Conservation (phyloP, 2,329 filamentous ascomycete species). For the Diplodia corticola region DNA sequence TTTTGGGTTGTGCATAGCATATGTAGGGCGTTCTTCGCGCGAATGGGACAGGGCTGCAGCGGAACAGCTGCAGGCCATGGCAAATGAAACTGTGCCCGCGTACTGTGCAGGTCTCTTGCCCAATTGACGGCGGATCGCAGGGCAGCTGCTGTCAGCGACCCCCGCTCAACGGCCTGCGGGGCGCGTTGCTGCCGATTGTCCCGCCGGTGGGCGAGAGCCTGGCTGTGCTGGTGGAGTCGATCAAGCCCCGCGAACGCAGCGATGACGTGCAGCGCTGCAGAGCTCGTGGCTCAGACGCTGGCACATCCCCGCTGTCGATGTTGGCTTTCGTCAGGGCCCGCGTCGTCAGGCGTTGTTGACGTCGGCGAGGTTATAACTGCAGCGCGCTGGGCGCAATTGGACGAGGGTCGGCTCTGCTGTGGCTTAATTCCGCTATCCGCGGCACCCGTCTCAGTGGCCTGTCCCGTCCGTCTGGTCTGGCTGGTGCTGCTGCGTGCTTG, state of each 20-base stretch:
- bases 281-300: constrained; percentile 1
- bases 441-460: constrained; percentile 13
- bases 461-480: not conserved
- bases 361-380: not conserved
- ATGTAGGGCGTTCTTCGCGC: constrained; percentile 1
- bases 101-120: not conserved
- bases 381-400: not conserved
- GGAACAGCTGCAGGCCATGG: not conserved
- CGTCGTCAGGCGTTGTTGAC: constrained; percentile 12
- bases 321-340: constrained; percentile 14
- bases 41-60: constrained; percentile 13
- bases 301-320: constrained; percentile 1
- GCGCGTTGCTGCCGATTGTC: not conserved
- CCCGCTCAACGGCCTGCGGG: not conserved
- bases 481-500: constrained; percentile 1
- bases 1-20: not conserved
- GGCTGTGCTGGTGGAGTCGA: constrained; percentile 9
- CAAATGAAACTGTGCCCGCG: not conserved
- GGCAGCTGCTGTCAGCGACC: not conserved
- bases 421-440: constrained; percentile 14
- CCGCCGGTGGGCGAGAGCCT: not conserved
- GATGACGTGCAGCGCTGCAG: constrained; percentile 18
- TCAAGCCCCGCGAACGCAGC: constrained; percentile 7
- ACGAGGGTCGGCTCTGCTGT: not conserved
- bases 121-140: not conserved